phyloP scores from a whole-genome alignment of 2,329 filamentous ascomycete species.

The Amesomyces nigricolor region DNA sequence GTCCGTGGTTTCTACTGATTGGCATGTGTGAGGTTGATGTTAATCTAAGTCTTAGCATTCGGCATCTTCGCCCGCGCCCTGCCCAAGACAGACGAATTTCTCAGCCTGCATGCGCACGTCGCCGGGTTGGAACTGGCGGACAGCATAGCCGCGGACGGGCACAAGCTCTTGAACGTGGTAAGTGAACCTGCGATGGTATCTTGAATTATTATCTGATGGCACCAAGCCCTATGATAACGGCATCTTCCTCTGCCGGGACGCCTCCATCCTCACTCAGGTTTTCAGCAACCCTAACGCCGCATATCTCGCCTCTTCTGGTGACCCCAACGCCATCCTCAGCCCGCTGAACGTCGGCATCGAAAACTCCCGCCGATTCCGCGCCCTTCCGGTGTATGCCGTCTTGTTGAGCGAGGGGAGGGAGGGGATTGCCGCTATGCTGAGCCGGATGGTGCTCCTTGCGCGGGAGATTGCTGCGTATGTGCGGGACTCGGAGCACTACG shows the following conservation, averaged over 20 bases:
- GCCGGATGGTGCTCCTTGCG: conserved; percentile 66
- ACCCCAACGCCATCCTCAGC: conserved; percentile 55
- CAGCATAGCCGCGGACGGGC: conserved; percentile 78
- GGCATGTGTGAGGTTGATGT: background rate
- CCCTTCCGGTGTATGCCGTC: conserved; percentile 81
- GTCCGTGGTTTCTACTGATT: conserved; percentile 34
- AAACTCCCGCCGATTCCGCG: conserved; percentile 85
- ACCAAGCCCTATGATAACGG: conserved; percentile 79
- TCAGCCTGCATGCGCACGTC: conserved; percentile 42
- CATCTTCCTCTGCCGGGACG: conserved; percentile 73
- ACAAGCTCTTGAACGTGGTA: conserved; percentile 88
- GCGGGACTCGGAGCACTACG: conserved; percentile 54
- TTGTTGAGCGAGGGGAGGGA: conserved; percentile 66
- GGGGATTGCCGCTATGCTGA: conserved; percentile 65
- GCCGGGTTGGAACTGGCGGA: conserved; percentile 75
- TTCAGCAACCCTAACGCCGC: conserved; percentile 83
- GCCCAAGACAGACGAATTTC: conserved; percentile 51
- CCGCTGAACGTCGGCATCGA: conserved; percentile 84
- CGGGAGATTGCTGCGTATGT: conserved; percentile 62
- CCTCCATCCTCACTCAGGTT: conserved; percentile 52
- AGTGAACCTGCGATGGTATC: conserved; percentile 28
- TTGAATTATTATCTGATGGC: background rate
- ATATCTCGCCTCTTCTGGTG: conserved; percentile 53
- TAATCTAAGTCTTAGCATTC: conserved; percentile 53
- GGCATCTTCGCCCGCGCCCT: conserved; percentile 73